Percentiles rank a stretch among this genome's conserved stretches.
These are phyloP conservation scores for Candida argentea DNA, from an alignment of 805 yeast genomes.

Conservation along the genomic window DNA sequence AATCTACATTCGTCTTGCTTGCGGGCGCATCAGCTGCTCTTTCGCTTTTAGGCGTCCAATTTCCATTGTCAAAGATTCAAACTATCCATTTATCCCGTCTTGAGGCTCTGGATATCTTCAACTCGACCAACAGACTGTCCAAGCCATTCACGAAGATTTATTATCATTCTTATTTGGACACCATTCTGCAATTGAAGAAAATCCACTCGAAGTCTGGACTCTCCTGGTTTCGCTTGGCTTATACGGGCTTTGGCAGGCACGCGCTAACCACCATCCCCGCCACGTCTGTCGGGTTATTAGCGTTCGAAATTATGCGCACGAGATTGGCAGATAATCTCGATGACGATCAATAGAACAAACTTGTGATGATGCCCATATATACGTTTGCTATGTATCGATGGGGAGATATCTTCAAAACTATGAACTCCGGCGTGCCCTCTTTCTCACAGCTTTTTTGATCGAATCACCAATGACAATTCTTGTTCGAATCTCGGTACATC, in stretches of 20 bases:
- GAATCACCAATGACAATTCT: too few relatives aligned
- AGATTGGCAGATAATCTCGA: slow-evolving; percentile 23
- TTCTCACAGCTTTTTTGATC: too few relatives aligned
- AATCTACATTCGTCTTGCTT: slow-evolving; percentile 57
- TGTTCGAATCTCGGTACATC: too few relatives aligned
- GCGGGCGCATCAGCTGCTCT: slow-evolving; percentile 89
- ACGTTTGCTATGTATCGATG: not conserved
- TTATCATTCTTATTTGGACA: slow-evolving; percentile 67
- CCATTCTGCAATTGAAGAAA: slow-evolving; percentile 49
- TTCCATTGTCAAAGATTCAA: slow-evolving; percentile 74
- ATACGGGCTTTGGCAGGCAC: slow-evolving; percentile 67
- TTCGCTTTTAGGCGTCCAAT: slow-evolving; percentile 66
- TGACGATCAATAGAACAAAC: slow-evolving; percentile 6
- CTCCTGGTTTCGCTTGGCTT: slow-evolving; percentile 57
- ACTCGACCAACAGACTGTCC: slow-evolving; percentile 18
- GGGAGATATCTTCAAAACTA: not conserved
- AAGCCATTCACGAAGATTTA: slow-evolving; percentile 41
- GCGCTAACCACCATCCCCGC: slow-evolving; percentile 78
- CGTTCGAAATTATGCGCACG: slow-evolving; percentile 71
- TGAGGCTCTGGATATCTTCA: slow-evolving; percentile 66
- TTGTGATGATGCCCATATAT: slow-evolving; percentile 1
- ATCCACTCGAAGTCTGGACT: slow-evolving; percentile 45
- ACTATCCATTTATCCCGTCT: slow-evolving; percentile 67
- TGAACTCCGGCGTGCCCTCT: too few relatives aligned
- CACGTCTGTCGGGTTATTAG: slow-evolving; percentile 75